Evolutionary conservation across 139 green algal genomes (phyloP), one percentile per base, ranked within the genome.

Genomic region (Coelastrella sp.): DNA sequence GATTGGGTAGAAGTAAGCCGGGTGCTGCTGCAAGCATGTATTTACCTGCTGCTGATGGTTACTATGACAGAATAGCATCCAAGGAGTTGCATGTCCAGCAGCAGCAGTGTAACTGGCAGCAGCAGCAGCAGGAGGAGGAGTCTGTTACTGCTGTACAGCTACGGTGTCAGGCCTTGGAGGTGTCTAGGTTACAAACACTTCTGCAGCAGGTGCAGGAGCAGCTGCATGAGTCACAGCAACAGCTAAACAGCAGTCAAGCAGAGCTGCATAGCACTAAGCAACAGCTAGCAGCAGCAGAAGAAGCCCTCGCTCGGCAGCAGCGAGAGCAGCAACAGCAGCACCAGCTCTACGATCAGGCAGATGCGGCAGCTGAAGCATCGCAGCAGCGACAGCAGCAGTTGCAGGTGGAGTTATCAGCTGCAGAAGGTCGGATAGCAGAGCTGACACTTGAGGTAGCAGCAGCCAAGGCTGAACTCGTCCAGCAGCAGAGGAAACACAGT

Each of bases 251-350:
- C 48, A 67, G 48, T 13, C 27, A 45, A 40, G 43, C 30, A 19
- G 43, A 78, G 21, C 71, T 64, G 25, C 8, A 41, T 11, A 25
- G 3, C 9, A 45, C 43, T 4, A 37, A 64, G 71, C 71, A 66
- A 48, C 72, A 66, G 48, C 45, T 80, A 11, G 48, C 72, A 50
- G 72, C 72, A 37, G 72, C 72, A 50, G 48, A 80, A 30, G 72
- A 80, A 17, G 34, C 45, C 2, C 30, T 66, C 23, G 30, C 30
- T 5, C 43, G 57, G 38, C 57, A 60, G 9, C 8, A 34, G 11
- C 40, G 25, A 8, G 30, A 72, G 76, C 76, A 40, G 76, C 57
- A 67, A 34, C 51, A 41, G 51, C 34, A 35, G 34, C 75, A 82
- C 34, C 17, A 9, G 57, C 34, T 19, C 45, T 34, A 2, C 19